Evolutionary conservation across 2,329 filamentous ascomycete species (phyloP), one percentile per base, ranked within the genome.

Genomic region (Metarhizium sp.): DNA sequence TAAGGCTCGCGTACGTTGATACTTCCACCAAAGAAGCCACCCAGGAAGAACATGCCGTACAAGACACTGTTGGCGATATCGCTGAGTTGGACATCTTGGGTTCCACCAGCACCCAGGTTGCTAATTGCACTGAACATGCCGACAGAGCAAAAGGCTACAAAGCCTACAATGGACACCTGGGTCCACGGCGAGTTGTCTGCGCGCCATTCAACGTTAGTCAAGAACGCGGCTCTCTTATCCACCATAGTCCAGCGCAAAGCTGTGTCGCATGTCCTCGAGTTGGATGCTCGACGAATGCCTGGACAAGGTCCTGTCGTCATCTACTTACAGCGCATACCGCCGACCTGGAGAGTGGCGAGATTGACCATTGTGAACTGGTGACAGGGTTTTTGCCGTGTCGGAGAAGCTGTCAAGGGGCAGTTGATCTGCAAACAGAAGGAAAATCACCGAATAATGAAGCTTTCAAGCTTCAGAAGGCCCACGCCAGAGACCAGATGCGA

Each of bases 41-140:
- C 55, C 7, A 54, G 3, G 47, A 57, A 57, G 36, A 57, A 57
- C 13, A 29, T 48, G 32, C 38, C 55, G 32, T 57, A 57, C 14
- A 57, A 45, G 4, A 57, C 51, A 3, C 81, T 83, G 68, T 82
- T 86, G 62, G 85, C 81, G 61, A 57, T 50, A 29, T 57, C 55
- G 38, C 51, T 56, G 5, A 56, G 55, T 51, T 56, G 55, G 7
- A 56, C 55, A 42, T 56, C 55, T 14, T 48, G 34, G 32, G 51
- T 50, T 14, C 57, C 84, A 66, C 73, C 82, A 56, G 81, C 84
- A 54, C 84, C 84, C 29, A 86, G 70, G 58, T 83, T 83, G 59
- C 73, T 73, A 54, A 86, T 73, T 10, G 83, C 82, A 64, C 86
- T 86, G 73, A 79, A 86, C 81, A 87, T 85, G 61, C 84, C 84